Conservation (phyloP, 176 grass and related monocot genomes). For the Ampelocalamus luodianensis region DNA sequence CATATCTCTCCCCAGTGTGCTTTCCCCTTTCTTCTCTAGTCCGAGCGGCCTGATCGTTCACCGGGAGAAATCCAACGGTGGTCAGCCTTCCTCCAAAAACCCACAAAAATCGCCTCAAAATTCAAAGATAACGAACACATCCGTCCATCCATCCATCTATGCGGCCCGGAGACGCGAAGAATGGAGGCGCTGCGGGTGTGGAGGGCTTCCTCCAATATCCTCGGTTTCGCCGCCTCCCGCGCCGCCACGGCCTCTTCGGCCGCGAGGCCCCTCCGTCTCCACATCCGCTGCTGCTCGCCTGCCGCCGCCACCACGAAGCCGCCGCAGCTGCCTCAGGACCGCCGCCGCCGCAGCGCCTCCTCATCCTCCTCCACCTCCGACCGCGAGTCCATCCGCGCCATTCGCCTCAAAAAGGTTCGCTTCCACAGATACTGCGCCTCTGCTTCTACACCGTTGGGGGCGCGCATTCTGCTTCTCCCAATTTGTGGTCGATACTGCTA, state of each 20-base stretch:
- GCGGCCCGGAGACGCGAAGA: constrained; percentile 14
- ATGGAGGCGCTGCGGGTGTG: constrained; percentile 76
- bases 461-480: background rate
- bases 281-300: constrained; percentile 52
- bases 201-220: constrained; percentile 74
- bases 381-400: constrained; percentile 89
- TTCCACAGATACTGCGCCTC: background rate
- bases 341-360: constrained; percentile 57
- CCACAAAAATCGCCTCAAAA: constrained; percentile 22
- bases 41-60: background rate
- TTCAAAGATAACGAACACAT: too few relatives aligned
- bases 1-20: too few relatives aligned
- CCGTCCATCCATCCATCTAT: too few relatives aligned
- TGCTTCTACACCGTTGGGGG: background rate
- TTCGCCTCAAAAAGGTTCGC: constrained; percentile 82
- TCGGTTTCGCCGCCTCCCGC: constrained; percentile 54
- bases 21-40: background rate
- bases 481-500: constrained; percentile 13
- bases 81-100: background rate
- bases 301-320: constrained; percentile 48
- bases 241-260: constrained; percentile 21
- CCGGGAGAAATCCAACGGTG: background rate
- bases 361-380: constrained; percentile 75
- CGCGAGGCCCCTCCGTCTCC: constrained; percentile 32
- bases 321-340: too few relatives aligned